Evolutionary conservation across 768 basidiomycete species (phyloP), one percentile per base, ranked within the genome.

Genomic region (Neoboletus brunneissimus): DNA sequence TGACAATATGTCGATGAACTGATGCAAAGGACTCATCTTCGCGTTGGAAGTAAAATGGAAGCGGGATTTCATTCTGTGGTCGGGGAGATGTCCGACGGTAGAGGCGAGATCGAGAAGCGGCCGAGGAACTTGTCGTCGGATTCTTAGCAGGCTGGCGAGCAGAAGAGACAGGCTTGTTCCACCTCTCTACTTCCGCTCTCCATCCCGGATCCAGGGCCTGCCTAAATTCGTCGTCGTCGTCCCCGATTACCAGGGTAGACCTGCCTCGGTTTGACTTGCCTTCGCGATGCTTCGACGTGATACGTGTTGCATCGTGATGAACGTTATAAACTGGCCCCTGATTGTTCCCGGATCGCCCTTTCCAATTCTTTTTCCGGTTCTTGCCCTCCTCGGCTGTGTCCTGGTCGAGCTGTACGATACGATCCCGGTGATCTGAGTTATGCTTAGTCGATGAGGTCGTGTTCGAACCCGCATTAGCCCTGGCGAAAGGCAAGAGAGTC

Each of bases 171-270:
- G 65, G 53, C 34, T 56, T 63, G 20, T 69, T 71, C 71, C 69
- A 69, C 58, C 70, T 73, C 47, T 69, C 61, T 43, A 71, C 62
- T 55, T 72, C 68, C 48, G 61, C 60, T 56, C 54, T 70, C 72
- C 72, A 72, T 40, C 66, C 57, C 15, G 80, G 78, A 48, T 76
- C 74, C 48, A 81, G 64, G 1, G 76, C 76, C 37, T 64, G 67
- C 50, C 75, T 71, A 51, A 81, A 78, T 11, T 64, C 74, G 25
- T 75, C 72, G 53, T 75, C 72, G 53, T 81, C 76, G 18, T 77
- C 54, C 53, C 80, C 72, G 20, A 82, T 67, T 1, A 78, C 77
- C 23, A 81, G 60, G 23, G 73, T 64, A 4, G 57, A 67, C 48
- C 51, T 57, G n/a, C 38, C 32, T 25, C 51, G 55, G 18, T 44